phyloP scores from a whole-genome alignment of 352 stramenopile species.

The Thalassiosira pacifica region DNA sequence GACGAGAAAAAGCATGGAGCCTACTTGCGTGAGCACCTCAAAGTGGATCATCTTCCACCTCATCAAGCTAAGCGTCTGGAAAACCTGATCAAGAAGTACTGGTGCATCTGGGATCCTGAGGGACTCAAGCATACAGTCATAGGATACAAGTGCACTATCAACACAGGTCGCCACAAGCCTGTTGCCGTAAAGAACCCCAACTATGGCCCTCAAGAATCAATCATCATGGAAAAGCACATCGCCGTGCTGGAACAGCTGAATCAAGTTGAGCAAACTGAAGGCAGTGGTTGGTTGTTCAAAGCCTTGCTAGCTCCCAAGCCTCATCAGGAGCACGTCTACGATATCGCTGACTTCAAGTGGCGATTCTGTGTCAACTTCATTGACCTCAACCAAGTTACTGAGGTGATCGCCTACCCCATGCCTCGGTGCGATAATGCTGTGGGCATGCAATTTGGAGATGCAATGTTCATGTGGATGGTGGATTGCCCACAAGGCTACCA shows the following conservation, averaged over 20 bases:
- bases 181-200: conserved; percentile 33
- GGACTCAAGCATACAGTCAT: conserved; percentile 28
- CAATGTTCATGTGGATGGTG: conserved; percentile 37
- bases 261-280: conserved; percentile 29
- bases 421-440: conserved; percentile 50
- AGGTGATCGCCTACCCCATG: no score
- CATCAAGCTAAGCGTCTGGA: no score
- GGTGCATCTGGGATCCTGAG: conserved; percentile 32
- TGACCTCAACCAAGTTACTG: conserved; percentile 44
- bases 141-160: conserved; percentile 53
- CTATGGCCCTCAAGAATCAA: conserved; percentile 44
- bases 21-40: no score
- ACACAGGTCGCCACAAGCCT: conserved; percentile 32
- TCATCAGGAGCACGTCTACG: conserved; percentile 49
- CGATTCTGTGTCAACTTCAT: conserved; percentile 64
- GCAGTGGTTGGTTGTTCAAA: conserved; percentile 48
- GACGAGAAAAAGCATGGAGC: no score
- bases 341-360: conserved; percentile 61
- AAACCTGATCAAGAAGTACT: conserved; percentile 57
- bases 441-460: no score
- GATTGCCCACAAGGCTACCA: conserved; percentile 46
- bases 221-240: conserved; percentile 39
- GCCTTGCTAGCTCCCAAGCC: conserved; percentile 56
- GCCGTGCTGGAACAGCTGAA: conserved; percentile 6
- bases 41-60: no score